phyloP scores from a whole-genome alignment of 495 filamentous ascomycete species.

The Hypoxylon crocopeplum region DNA sequence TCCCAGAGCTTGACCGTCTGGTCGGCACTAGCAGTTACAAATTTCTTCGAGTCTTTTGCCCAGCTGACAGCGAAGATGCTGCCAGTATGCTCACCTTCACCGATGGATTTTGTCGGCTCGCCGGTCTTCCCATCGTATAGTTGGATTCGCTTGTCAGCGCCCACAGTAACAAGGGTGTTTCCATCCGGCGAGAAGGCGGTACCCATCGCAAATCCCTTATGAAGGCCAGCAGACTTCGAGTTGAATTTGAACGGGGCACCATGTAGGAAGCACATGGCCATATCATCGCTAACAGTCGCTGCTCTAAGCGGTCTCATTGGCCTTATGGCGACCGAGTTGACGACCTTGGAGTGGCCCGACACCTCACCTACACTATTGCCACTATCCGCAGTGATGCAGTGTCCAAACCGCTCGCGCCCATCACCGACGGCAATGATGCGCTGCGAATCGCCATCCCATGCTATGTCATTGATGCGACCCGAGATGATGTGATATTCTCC shows the following conservation, averaged over 20 bases:
- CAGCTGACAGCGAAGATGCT: constrained; percentile 93
- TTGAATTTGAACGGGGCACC: constrained; percentile 96
- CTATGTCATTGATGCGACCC: constrained; percentile 92
- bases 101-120: constrained; percentile 76
- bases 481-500: constrained; percentile 95
- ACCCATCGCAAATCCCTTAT: constrained; percentile 88
- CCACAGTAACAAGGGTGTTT: constrained; percentile 80
- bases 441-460: constrained; percentile 97
- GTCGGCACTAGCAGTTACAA: constrained; percentile 92
- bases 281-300: constrained; percentile 89
- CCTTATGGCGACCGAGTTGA: constrained; percentile 90
- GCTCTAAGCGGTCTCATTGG: constrained; percentile 89
- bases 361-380: constrained; percentile 97
- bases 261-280: constrained; percentile 86
- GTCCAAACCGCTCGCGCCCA: constrained; percentile 90
- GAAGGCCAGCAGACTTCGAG: constrained; percentile 71
- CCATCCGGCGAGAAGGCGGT: constrained; percentile 93
- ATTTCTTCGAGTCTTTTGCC: constrained; percentile 84
- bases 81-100: constrained; percentile 83
- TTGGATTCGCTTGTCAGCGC: constrained; percentile 87
- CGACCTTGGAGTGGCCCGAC: constrained; percentile 83
- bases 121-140: constrained; percentile 96
- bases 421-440: constrained; percentile 95
- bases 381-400: constrained; percentile 93
- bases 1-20: constrained; percentile 92